phyloP scores from a whole-genome alignment of 208 protist species.

The Leishmania major region DNA sequence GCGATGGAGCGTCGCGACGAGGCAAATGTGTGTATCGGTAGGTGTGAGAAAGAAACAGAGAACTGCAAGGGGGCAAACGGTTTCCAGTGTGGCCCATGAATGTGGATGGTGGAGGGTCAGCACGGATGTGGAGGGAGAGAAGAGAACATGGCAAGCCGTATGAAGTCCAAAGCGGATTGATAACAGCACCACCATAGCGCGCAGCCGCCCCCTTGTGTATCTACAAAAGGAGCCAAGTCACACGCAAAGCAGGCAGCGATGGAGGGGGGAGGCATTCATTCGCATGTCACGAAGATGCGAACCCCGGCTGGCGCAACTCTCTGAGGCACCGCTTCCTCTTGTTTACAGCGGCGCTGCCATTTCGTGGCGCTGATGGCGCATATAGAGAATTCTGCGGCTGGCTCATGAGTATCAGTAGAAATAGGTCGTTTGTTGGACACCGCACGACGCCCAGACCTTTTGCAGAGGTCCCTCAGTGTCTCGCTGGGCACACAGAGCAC shows the following conservation, averaged over 20 bases:
- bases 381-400: neutral
- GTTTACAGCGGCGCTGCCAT: neutral
- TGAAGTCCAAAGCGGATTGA: neutral
- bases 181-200: neutral
- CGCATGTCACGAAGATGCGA: neutral
- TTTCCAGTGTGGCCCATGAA: neutral
- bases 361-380: neutral
- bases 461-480: neutral
- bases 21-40: neutral
- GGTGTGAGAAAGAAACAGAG: neutral
- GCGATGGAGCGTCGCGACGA: neutral
- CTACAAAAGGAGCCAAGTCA: neutral
- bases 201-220: neutral
- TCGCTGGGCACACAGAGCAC: neutral
- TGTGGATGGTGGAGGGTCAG: neutral
- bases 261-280: neutral
- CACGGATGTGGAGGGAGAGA: neutral
- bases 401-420: neutral
- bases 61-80: neutral
- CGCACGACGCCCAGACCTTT: neutral
- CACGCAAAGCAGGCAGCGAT: neutral
- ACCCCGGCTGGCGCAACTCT: neutral
- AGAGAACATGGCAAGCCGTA: neutral
- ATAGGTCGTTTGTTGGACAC: neutral
- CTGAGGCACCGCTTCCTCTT: neutral